A percentile compares a stretch with the other conserved stretches of the same genome.
phyloP scores from a whole-genome alignment of 2,329 filamentous ascomycete genomes.

The Microdochium trichocladiopsis region DNA sequence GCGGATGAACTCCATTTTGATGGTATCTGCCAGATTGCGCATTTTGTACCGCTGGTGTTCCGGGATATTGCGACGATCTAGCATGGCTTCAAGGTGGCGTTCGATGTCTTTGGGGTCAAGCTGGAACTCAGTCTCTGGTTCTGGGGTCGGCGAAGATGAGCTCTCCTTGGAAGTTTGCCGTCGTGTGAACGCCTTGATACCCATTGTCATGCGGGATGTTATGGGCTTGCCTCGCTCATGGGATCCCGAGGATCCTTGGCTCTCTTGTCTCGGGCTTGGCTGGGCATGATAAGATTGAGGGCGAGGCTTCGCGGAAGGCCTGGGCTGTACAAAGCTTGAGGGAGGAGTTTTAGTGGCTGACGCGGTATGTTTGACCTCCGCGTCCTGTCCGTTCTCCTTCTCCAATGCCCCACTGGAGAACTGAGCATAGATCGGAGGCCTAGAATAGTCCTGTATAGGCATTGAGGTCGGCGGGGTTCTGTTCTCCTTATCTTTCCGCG shows the following conservation, averaged over 20 bases:
- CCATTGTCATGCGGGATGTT: constrained; percentile 11
- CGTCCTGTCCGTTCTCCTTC: constrained; percentile 8
- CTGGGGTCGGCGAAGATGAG: constrained; percentile 17
- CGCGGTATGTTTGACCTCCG: neutral
- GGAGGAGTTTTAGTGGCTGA: neutral
- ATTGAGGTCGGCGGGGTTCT: constrained; percentile 50
- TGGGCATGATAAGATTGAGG: constrained; percentile 44
- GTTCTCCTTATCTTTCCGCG: constrained; percentile 74
- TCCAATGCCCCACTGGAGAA: constrained; percentile 43
- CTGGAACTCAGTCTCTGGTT: constrained; percentile 39
- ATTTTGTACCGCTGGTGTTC: constrained; percentile 93
- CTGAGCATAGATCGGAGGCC: constrained; percentile 75
- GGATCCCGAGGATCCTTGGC: constrained; percentile 5
- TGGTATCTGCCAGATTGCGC: constrained; percentile 77
- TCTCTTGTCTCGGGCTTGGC: constrained; percentile 15
- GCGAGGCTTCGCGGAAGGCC: constrained; percentile 28
- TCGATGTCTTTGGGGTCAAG: constrained; percentile 49
- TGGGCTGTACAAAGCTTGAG: neutral
- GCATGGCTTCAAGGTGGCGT: constrained; percentile 51
- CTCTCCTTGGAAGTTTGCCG: constrained; percentile 30
- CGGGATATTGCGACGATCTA: constrained; percentile 88
- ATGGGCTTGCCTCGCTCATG: constrained; percentile 10
- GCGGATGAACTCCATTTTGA: constrained; percentile 93
- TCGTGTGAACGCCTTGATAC: constrained; percentile 30
- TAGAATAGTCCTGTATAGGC: constrained; percentile 29